phyloP scores from a whole-genome alignment of 306 rosid genomes.

The Vachellia collinsii region DNA sequence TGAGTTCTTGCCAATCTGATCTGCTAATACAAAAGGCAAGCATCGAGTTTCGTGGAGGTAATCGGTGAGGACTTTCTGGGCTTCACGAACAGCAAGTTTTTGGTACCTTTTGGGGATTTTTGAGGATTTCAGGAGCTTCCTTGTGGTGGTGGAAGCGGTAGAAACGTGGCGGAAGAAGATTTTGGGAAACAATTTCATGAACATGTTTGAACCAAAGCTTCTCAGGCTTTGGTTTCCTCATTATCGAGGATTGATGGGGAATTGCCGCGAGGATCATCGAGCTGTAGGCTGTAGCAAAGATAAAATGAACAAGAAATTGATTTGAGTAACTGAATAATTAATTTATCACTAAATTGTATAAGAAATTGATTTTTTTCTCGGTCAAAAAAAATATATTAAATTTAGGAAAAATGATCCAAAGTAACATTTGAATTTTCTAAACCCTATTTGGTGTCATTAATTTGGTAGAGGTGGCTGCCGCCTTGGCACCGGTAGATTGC shows the following conservation, averaged over 20 bases:
- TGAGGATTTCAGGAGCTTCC: background rate
- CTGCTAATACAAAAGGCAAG: background rate
- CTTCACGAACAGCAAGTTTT: background rate
- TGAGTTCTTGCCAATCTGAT: background rate
- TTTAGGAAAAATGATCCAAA: too few relatives aligned
- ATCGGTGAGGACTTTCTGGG: background rate
- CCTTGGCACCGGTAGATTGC: too few relatives aligned
- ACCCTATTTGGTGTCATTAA: too few relatives aligned
- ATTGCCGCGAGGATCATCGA: background rate
- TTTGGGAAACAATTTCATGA: background rate
- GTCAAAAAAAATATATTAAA: too few relatives aligned
- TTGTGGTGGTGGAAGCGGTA: background rate
- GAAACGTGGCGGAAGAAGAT: background rate
- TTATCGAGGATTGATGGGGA: background rate
- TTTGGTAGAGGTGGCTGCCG: too few relatives aligned
- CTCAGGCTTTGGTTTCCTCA: background rate
- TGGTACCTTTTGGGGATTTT: background rate
- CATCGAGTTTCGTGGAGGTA: constrained; percentile 8
- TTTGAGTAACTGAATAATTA: too few relatives aligned
- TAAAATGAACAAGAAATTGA: too few relatives aligned
- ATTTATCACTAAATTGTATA: too few relatives aligned
- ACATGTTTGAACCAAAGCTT: background rate
- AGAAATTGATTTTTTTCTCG: too few relatives aligned
- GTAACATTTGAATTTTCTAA: too few relatives aligned
- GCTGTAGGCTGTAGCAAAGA: too few relatives aligned